Evolutionary conservation across 2,329 filamentous ascomycete species (phyloP), one percentile per base, ranked within the genome.

Genomic region (Aspergillus flavus): DNA sequence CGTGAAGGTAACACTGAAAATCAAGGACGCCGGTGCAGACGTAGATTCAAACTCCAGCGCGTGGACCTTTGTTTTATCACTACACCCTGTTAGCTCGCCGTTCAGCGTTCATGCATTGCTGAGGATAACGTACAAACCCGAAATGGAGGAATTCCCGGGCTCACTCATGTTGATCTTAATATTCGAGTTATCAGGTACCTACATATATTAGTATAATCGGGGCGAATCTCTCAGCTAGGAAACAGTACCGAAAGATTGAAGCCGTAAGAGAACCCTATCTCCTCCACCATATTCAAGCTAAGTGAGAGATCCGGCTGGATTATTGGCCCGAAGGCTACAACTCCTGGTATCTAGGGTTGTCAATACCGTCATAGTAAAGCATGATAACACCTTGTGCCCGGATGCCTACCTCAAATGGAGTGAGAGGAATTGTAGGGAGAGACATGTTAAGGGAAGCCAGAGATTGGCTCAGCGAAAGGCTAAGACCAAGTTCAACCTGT

Each of bases 71-170:
- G 67, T 67, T 23, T 68, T 36, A 48, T 62, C 57, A 57, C 68
- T 70, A 39, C 30, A 12, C 23, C 48, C 12, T 45, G 53, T 55
- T 23, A 53, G 54, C 48, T 41, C 28, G 34, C 28, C 14, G 23
- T 9, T 28, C 48, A 4, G 32, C 48, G 19, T 21, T 11, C 28
- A 19, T n/a, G 48, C 28, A 52, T 3, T 6, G 48, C n/a, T n/a
- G 19, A 19, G 16, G n/a, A n/a, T 21, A 26, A 66, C 73, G 67
- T 68, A 75, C 73, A 75, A 79, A 60, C 72, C 71, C 64, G 6
- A 79, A 79, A 62, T 62, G 30, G 61, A 66, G 19, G 68, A 69
- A 39, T 68, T 68, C 1, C n/a, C 32, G 7, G 63, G 32, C 14
- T 67, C 39, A 16, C 45, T 45, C 30, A 69, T 61, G 32, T 68